Percentiles rank a stretch among this genome's conserved stretches.
Conservation (phyloP, 2,329 filamentous ascomycete genomes). For the Arachnomyces sp. region DNA sequence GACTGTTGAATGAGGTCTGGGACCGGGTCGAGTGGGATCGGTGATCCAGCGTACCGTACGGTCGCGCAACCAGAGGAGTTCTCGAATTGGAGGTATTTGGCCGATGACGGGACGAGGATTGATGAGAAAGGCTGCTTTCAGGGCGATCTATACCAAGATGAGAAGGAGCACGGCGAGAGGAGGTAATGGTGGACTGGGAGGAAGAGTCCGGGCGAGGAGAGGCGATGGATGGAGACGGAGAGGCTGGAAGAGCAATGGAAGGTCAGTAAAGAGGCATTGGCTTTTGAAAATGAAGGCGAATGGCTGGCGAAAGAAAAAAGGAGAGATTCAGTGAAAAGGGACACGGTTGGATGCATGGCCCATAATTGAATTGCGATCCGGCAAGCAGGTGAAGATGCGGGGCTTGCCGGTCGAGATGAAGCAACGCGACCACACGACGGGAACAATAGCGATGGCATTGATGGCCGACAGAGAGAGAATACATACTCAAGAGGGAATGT, state of each 20-base stretch:
- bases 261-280: too few relatives aligned
- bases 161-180: constrained; percentile 22
- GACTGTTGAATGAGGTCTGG: constrained; percentile 29
- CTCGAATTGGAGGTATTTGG: constrained; percentile 13
- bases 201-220: constrained; percentile 21
- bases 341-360: constrained; percentile 3
- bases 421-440: too few relatives aligned
- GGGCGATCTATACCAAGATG: constrained; percentile 22
- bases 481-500: constrained; percentile 25
- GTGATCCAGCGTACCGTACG: constrained; percentile 12
- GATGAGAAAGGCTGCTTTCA: constrained; percentile 21
- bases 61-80: constrained; percentile 14
- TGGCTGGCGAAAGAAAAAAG: not conserved
- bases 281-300: too few relatives aligned
- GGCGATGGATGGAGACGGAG: constrained; percentile 4
- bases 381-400: constrained; percentile 2
- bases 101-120: constrained; percentile 10
- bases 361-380: constrained; percentile 3
- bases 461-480: constrained; percentile 7
- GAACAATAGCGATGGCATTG: not conserved
- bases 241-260: not conserved
- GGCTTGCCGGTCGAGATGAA: too few relatives aligned
- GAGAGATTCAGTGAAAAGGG: constrained; percentile 3
- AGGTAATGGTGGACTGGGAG: constrained; percentile 25
- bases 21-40: constrained; percentile 24